Percentiles rank a stretch among this genome's conserved stretches.
phyloP scores from a whole-genome alignment of 2,329 filamentous ascomycete genomes.

The Nemania sp. region DNA sequence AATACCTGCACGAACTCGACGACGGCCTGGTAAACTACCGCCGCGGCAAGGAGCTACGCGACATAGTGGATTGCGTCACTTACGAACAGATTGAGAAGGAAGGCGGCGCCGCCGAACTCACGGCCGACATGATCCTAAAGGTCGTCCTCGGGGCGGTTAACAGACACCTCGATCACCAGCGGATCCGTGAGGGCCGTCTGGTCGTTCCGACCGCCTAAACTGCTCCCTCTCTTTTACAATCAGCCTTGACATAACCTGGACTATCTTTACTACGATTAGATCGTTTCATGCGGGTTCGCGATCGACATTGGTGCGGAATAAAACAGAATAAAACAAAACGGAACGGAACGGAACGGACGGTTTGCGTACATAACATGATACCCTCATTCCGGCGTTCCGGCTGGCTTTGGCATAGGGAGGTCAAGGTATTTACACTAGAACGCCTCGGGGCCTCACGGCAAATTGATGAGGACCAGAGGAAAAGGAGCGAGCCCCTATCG shows the following conservation, averaged over 20 bases:
- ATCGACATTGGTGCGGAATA: background rate
- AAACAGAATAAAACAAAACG: background rate
- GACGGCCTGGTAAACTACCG: slow-evolving; percentile 49
- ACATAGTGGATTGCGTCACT: slow-evolving; percentile 84
- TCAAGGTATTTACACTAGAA: background rate
- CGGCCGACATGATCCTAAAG: slow-evolving; percentile 60
- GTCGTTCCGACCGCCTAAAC: background rate
- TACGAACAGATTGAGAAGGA: slow-evolving; percentile 31
- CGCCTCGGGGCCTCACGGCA: no score
- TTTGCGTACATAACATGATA: background rate
- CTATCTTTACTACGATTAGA: no score
- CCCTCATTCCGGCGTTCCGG: background rate
- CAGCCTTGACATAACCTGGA: background rate
- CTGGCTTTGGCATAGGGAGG: background rate
- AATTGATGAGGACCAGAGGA: no score
- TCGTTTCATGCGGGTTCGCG: background rate
- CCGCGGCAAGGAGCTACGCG: slow-evolving; percentile 59
- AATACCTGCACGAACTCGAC: slow-evolving; percentile 73
- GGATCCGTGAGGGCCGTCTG: slow-evolving; percentile 17
- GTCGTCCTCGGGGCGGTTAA: slow-evolving; percentile 79
- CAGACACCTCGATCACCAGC: slow-evolving; percentile 60
- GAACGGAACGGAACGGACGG: background rate
- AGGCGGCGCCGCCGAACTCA: slow-evolving; percentile 1
- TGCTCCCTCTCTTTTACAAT: no score
- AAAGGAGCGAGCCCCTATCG: no score